Percentiles rank a stretch among this genome's conserved stretches.
These are phyloP conservation scores for Trametes sanguinea DNA, from an alignment of 768 basidiomycete species.

Conservation along the genomic window DNA sequence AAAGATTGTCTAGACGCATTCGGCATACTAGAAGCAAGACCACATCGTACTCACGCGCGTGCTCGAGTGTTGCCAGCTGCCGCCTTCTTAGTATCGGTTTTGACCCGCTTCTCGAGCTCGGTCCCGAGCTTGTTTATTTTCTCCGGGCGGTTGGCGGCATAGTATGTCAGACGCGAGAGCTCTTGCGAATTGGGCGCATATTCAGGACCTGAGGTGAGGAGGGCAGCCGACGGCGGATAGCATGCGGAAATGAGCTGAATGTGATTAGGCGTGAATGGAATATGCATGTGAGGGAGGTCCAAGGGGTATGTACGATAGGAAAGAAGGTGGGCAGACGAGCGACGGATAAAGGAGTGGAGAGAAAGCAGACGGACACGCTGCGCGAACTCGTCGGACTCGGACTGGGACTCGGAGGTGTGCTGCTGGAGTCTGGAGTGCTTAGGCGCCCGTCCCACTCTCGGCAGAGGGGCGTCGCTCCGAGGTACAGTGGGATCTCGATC, in stretches of 20 bases:
- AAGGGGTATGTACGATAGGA: conserved; percentile 32
- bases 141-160: conserved; percentile 79
- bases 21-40: background rate
- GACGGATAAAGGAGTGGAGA: conserved; percentile 14
- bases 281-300: conserved; percentile 56
- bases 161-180: conserved; percentile 82
- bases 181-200: conserved; percentile 84
- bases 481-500: no score
- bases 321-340: conserved; percentile 24
- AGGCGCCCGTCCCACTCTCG: background rate
- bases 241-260: conserved; percentile 82
- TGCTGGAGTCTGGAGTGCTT: background rate
- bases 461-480: background rate
- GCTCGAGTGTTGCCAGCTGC: conserved; percentile 73
- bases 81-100: conserved; percentile 64
- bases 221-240: conserved; percentile 77
- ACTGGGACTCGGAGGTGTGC: background rate
- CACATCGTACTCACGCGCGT: conserved; percentile 63
- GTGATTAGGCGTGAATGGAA: conserved; percentile 81
- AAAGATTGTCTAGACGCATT: conserved; percentile 2
- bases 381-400: background rate
- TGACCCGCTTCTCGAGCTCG: conserved; percentile 77
- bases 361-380: conserved; percentile 7
- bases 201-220: conserved; percentile 74
- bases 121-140: conserved; percentile 76